A percentile compares a stretch with the other conserved stretches of the same genome.
Conservation (phyloP, 352 stramenopile species). For the Globisporangium emineosum region DNA sequence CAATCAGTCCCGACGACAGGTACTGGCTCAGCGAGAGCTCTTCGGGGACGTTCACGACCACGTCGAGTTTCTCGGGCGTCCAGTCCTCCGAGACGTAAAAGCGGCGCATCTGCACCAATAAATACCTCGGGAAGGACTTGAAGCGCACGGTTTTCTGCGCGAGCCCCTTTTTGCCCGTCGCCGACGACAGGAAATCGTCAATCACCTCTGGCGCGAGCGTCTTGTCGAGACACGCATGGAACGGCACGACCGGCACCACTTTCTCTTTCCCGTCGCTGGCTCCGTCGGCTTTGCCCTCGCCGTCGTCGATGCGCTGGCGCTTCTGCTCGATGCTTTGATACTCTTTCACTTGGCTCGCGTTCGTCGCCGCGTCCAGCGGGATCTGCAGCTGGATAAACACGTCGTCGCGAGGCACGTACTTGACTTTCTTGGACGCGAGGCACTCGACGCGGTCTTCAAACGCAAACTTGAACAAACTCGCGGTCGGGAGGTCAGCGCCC, state of each 20-base stretch:
- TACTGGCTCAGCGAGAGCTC: slow-evolving; percentile 80
- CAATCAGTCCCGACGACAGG: slow-evolving; percentile 80
- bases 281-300: slow-evolving; percentile 28
- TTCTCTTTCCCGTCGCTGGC: slow-evolving; percentile 27
- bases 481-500: slow-evolving; percentile 55
- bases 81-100: slow-evolving; percentile 97
- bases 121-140: slow-evolving; percentile 94
- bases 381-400: slow-evolving; percentile 85
- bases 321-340: slow-evolving; percentile 88
- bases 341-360: slow-evolving; percentile 79
- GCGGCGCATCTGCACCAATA: slow-evolving; percentile 95
- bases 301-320: slow-evolving; percentile 80
- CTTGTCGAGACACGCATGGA: slow-evolving; percentile 93
- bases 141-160: slow-evolving; percentile 87
- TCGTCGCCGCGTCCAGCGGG: slow-evolving; percentile 82
- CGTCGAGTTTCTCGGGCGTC: slow-evolving; percentile 97
- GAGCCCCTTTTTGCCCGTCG: slow-evolving; percentile 71
- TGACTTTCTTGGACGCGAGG: slow-evolving; percentile 75
- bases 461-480: slow-evolving; percentile 92
- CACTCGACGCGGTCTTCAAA: slow-evolving; percentile 84
- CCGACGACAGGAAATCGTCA: slow-evolving; percentile 86
- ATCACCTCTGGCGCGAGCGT: slow-evolving; percentile 90
- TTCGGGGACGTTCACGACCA: slow-evolving; percentile 95
- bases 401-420: slow-evolving; percentile 84
- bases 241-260: slow-evolving; percentile 90